Base-by-base conservation (phyloP, 2,329 filamentous ascomycete species). In the Grosmannia huntii region DNA sequence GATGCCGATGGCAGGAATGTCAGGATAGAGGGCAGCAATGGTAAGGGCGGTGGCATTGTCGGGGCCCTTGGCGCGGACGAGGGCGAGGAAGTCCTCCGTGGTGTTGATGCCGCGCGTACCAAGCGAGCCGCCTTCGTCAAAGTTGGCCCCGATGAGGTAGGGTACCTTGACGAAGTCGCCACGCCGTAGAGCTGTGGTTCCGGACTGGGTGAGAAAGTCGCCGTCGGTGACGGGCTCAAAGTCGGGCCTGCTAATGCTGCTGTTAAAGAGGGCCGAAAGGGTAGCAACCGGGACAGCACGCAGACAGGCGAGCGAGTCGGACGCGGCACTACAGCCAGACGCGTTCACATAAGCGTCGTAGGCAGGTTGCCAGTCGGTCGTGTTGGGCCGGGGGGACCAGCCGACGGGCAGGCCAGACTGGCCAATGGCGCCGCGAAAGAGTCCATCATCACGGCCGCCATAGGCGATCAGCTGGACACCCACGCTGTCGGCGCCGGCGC, bases 81-180 rank as follows among this genome's bases (percentile, higher is more conserved):
- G 7, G 3, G 36, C 53, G 23, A 28, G 33, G 16, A 54, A 44
- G 23, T 54, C 12, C 66, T 88, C 84, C 63, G 87, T 84, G 1
- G 77, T 78, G 67, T 86, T 87, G 31, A 78, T 78, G 6, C 85
- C 84, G 46, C 76, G 71, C 7, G 87, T 72, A 0, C 73, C 76
- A 64, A 85, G 85, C 1, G 73, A 71, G 1, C 77, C 78, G 48
- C 71, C 85, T 66, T 89, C 85, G 63, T 88, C 85, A 1, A 77
- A 78, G 67, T 86, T 87, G 41, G 77, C 77, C 7, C 86, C 85
- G 38, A 77, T 71, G 7, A 89, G 73, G 0, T 77, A 77, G 48
- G 71, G 85, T 0, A 87, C 81, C 57, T 81, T 75, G 58, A 86
- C 78, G 62, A 87, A 86, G 21, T 76, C 75, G 51, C 83, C 83